Percentiles rank a stretch among this genome's conserved stretches.
These are phyloP conservation scores for Arthrobotrys musiformis DNA, from an alignment of 2,329 filamentous ascomycete genomes.

Conservation along the genomic window DNA sequence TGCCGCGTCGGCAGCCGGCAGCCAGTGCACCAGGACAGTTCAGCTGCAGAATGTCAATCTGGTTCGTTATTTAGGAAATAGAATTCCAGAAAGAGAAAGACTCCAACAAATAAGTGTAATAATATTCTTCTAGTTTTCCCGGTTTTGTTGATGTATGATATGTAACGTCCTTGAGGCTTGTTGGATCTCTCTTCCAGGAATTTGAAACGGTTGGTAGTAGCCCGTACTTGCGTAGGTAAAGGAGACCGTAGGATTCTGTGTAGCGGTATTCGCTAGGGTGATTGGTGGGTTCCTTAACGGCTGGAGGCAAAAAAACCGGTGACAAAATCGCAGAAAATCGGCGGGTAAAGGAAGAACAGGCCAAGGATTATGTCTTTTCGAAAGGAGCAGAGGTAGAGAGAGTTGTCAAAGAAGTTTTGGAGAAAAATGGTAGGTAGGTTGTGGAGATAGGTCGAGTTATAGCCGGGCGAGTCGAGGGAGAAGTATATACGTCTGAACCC, in stretches of 20 bases:
- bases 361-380: no score
- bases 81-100: neutral
- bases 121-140: neutral
- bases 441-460: slow-evolving; percentile 4
- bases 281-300: slow-evolving; percentile 46
- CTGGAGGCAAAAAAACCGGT: slow-evolving; percentile 23
- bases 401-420: neutral
- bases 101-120: neutral
- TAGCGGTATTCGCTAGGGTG: slow-evolving; percentile 29
- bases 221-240: slow-evolving; percentile 12
- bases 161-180: neutral
- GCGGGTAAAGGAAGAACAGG: neutral
- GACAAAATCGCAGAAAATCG: slow-evolving; percentile 2
- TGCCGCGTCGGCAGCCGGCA: slow-evolving; percentile 50
- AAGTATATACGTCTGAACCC: neutral
- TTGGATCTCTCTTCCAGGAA: neutral
- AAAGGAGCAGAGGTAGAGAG: neutral
- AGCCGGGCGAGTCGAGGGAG: neutral
- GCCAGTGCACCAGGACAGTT: slow-evolving; percentile 44
- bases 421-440: neutral
- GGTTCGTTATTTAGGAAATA: slow-evolving; percentile 1
- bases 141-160: neutral
- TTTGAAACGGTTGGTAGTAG: slow-evolving; percentile 3
- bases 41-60: slow-evolving; percentile 37
- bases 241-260: slow-evolving; percentile 16